Evolutionary conservation across 176 grass and related monocot genomes (phyloP).

Genomic region (Cenchrus purpureus): DNA sequence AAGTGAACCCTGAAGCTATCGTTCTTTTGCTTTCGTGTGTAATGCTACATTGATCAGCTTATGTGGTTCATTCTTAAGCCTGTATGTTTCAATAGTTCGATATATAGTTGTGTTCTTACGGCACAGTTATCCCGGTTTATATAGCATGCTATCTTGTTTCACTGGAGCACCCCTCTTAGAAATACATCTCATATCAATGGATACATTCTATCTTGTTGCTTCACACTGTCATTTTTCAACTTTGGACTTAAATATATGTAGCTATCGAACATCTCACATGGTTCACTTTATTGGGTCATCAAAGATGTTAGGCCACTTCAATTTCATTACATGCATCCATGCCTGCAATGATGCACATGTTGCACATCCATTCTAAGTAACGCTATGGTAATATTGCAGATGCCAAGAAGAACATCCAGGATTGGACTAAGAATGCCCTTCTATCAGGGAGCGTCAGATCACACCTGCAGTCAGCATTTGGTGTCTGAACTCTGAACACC

Average conservation of each 20-base stretch:
- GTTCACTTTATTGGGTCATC: background rate
- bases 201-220: background rate
- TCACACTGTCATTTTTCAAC: background rate
- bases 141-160: background rate
- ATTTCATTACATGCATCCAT: background rate
- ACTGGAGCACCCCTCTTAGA: background rate
- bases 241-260: background rate
- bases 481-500: slow-evolving; percentile 54
- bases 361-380: background rate
- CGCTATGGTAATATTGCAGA: slow-evolving; percentile 58
- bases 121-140: background rate
- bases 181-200: background rate
- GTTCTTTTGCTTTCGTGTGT: slow-evolving; percentile 8
- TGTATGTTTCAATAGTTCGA: background rate
- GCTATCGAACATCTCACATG: background rate
- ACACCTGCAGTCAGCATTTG: slow-evolving; percentile 80
- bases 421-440: slow-evolving; percentile 61
- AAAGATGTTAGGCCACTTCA: slow-evolving; percentile 23
- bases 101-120: background rate
- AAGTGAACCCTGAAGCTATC: background rate
- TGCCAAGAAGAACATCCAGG: slow-evolving; percentile 89
- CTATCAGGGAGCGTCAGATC: slow-evolving; percentile 71
- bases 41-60: background rate
- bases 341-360: background rate
- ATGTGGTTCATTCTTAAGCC: background rate